phyloP scores from a whole-genome alignment of 2,329 filamentous ascomycete species.

The Aspergillus sclerotialis region DNA sequence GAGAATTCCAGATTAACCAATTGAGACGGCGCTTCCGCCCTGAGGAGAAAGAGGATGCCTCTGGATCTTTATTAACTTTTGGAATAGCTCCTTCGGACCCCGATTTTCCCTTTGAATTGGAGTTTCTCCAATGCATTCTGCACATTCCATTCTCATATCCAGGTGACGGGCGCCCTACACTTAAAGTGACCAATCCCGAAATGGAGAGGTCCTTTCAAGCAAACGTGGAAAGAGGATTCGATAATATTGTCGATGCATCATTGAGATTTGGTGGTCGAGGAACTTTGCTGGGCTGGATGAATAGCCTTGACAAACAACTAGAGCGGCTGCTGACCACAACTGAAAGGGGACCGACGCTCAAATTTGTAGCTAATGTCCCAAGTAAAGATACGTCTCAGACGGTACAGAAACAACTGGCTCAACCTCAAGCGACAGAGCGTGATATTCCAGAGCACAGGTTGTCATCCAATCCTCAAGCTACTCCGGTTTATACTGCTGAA shows the following conservation, averaged over 20 bases:
- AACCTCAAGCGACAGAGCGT: conserved; percentile 1
- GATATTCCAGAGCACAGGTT: conserved; percentile 1
- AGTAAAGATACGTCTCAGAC: conserved; percentile 18
- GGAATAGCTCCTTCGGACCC: conserved; percentile 68
- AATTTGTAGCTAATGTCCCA: conserved; percentile 56
- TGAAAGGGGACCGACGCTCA: conserved; percentile 66
- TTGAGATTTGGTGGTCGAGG: conserved; percentile 35
- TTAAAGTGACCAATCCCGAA: conserved; percentile 61
- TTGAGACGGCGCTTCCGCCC: conserved; percentile 59
- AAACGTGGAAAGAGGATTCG: conserved; percentile 71
- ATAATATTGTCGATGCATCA: conserved; percentile 51
- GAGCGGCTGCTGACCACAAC: conserved; percentile 63
- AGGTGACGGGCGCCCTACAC: conserved; percentile 42
- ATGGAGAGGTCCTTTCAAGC: conserved; percentile 66
- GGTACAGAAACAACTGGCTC: neutral
- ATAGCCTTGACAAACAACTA: conserved; percentile 64
- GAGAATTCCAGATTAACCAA: conserved; percentile 69
- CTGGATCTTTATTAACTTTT: conserved; percentile 55
- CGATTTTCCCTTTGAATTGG: conserved; percentile 74
- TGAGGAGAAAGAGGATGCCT: conserved; percentile 38
- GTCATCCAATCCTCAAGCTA: conserved; percentile 27
- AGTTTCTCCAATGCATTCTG: conserved; percentile 60
- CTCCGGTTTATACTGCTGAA: conserved; percentile 49
- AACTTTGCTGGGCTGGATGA: conserved; percentile 61
- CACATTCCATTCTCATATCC: conserved; percentile 61